Conservation (phyloP, 352 stramenopile species). For the Blastocystis sp. region DNA sequence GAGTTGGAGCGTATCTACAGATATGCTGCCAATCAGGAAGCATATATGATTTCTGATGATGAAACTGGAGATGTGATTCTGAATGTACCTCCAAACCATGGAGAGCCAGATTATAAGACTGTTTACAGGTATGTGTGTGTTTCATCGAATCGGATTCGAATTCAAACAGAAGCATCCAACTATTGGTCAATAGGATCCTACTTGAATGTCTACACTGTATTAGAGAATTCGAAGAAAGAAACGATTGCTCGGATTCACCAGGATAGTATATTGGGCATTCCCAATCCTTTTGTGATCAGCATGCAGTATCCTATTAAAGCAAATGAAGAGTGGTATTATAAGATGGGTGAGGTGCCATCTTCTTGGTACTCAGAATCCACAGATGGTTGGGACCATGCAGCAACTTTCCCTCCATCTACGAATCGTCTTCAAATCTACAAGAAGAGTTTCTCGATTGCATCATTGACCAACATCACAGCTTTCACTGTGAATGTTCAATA, state of each 20-base stretch:
- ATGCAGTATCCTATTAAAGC: not conserved
- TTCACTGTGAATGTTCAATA: not conserved
- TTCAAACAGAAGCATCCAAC: not conserved
- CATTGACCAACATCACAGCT: not conserved
- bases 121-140: not conserved
- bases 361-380: not conserved
- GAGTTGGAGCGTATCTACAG: not conserved
- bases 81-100: not conserved
- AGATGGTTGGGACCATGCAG: not conserved
- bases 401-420: not conserved
- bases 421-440: not conserved
- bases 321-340: constrained; percentile 20
- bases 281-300: not conserved
- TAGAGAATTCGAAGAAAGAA: not conserved
- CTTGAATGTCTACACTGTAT: not conserved
- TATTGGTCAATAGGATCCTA: not conserved
- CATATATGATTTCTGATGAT: not conserved
- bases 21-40: not conserved
- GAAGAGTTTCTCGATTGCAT: not conserved
- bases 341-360: not conserved
- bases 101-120: not conserved
- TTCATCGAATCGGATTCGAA: not conserved
- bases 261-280: not conserved
- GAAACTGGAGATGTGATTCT: not conserved
- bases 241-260: not conserved